These are phyloP conservation scores for Bromus sterilis DNA, from an alignment of 176 grass and related monocot species.

Conservation along the genomic window DNA sequence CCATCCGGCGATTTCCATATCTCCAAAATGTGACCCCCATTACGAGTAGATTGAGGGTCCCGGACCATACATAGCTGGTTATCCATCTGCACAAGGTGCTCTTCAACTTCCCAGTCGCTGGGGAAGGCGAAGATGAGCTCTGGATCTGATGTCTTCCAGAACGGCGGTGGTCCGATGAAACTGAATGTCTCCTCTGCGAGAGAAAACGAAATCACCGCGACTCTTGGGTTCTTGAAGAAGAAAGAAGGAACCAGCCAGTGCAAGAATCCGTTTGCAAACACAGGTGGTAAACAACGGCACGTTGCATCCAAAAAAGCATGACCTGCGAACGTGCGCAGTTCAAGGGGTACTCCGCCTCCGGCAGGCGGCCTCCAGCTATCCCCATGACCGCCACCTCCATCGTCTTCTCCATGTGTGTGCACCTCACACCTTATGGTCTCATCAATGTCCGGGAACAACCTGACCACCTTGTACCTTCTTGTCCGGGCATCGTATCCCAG, in stretches of 20 bases:
- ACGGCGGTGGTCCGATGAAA: not conserved
- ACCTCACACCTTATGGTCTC: not conserved
- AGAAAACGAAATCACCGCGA: not conserved
- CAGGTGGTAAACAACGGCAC: too few species aligned
- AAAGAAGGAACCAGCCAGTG: not conserved
- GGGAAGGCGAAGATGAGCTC: not conserved
- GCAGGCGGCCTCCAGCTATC: not conserved
- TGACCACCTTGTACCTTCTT: conserved; percentile 7
- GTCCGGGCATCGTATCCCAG: conserved; percentile 9
- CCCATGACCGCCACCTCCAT: not conserved
- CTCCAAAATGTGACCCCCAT: not conserved
- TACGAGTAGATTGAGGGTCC: not conserved
- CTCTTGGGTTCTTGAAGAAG: not conserved
- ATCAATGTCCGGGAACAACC: not conserved
- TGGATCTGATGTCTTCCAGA: not conserved
- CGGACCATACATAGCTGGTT: not conserved
- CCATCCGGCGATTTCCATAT: not conserved
- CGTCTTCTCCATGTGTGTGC: not conserved
- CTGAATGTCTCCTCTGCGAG: not conserved
- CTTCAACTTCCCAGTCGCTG: not conserved
- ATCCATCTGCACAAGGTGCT: not conserved
- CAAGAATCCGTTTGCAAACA: not conserved
- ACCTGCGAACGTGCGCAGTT: not conserved
- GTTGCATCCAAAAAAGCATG: too few species aligned
- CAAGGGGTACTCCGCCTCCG: not conserved